phyloP scores from a whole-genome alignment of 495 filamentous ascomycete genomes.

The Hypoxylon lienhwacheense region DNA sequence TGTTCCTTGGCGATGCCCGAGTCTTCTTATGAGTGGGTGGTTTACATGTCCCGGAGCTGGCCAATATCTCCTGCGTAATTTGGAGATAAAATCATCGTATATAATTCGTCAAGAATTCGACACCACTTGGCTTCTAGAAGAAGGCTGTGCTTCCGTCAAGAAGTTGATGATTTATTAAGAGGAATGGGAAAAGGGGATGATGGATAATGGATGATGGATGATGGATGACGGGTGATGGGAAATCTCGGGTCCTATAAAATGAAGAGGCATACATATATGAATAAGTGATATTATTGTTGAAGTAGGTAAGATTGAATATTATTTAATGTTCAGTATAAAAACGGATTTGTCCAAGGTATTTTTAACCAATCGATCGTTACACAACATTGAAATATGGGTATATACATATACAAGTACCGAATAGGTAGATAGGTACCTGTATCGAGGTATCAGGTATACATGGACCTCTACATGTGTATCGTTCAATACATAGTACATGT shows the following conservation, averaged over 20 bases:
- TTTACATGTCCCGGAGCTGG: slow-evolving; percentile 21
- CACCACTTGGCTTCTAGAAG: slow-evolving; percentile 34
- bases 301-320: neutral
- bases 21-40: slow-evolving; percentile 23
- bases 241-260: too few species aligned
- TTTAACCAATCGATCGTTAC: too few species aligned
- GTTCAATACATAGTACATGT: neutral
- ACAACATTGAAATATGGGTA: neutral
- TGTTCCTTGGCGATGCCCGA: slow-evolving; percentile 31
- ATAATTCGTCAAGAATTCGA: slow-evolving; percentile 21
- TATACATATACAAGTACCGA: too few species aligned
- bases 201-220: neutral
- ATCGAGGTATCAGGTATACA: neutral
- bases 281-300: too few species aligned
- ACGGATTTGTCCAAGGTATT: too few species aligned
- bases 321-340: too few species aligned
- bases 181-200: neutral
- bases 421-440: neutral
- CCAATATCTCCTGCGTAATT: slow-evolving; percentile 39
- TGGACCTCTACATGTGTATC: neutral
- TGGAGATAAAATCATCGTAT: slow-evolving; percentile 30
- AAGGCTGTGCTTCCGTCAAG: slow-evolving; percentile 11
- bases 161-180: slow-evolving; percentile 1
- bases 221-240: too few species aligned
- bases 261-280: too few species aligned